Conservation (phyloP, 805 yeast genomes). For the Saccharomycopsis schoenii region DNA sequence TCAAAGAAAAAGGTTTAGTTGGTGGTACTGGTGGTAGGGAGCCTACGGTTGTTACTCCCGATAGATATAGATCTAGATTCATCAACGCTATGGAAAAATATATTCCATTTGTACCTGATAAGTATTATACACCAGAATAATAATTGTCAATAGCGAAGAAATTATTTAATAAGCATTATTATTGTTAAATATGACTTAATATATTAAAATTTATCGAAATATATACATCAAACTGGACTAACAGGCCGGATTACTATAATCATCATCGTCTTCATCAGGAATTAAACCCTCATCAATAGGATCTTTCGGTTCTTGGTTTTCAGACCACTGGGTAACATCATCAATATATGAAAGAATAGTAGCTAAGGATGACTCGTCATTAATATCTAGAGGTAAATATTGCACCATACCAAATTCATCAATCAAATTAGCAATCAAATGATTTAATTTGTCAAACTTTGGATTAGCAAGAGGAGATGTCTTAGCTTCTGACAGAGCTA, state of each 20-base stretch:
- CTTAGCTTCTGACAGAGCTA: constrained; percentile 43
- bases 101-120: constrained; percentile 76
- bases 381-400: constrained; percentile 80
- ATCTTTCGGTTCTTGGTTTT: constrained; percentile 92
- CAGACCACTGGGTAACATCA: constrained; percentile 97
- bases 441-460: constrained; percentile 61
- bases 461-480: constrained; percentile 29
- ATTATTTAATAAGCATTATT: neutral
- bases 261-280: constrained; percentile 20
- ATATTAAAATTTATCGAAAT: neutral
- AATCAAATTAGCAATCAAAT: constrained; percentile 77
- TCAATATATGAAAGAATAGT: constrained; percentile 87
- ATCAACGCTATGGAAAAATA: constrained; percentile 97
- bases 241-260: neutral
- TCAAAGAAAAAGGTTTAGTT: constrained; percentile 85
- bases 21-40: constrained; percentile 73
- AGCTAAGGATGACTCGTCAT: constrained; percentile 62
- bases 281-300: constrained; percentile 59
- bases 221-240: neutral
- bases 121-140: constrained; percentile 4
- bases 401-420: constrained; percentile 99
- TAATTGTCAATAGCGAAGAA: neutral
- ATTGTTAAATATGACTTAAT: neutral
- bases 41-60: constrained; percentile 95
- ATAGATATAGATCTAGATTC: constrained; percentile 87